phyloP scores from a whole-genome alignment of 371 early-diverging fungal genomes.

The Rhizopus microsporus region DNA sequence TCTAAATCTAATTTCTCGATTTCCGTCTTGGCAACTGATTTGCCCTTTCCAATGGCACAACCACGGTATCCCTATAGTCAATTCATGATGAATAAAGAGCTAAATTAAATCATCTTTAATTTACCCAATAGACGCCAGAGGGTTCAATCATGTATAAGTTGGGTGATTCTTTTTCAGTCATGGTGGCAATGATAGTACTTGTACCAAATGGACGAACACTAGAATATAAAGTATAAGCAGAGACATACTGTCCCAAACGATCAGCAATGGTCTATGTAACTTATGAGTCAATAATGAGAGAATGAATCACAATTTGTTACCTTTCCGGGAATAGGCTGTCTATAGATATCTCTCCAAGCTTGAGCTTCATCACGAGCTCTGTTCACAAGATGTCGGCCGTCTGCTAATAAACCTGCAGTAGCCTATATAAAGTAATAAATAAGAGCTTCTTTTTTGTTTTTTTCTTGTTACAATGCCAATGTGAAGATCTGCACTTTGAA shows the following conservation, averaged over 20 bases:
- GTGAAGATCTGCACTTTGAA: slow-evolving; percentile 89
- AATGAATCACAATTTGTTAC: slow-evolving; percentile 34
- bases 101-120: neutral
- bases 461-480: slow-evolving; percentile 78
- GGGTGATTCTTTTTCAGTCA: slow-evolving; percentile 71
- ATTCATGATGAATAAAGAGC: neutral
- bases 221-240: slow-evolving; percentile 95
- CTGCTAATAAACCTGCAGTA: slow-evolving; percentile 93
- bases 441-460: neutral
- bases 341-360: slow-evolving; percentile 87
- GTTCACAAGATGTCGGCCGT: slow-evolving; percentile 88
- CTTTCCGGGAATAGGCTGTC: slow-evolving; percentile 80
- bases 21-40: slow-evolving; percentile 96
- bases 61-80: slow-evolving; percentile 84
- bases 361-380: slow-evolving; percentile 92
- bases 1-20: slow-evolving; percentile 93
- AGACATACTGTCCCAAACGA: slow-evolving; percentile 90
- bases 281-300: no score
- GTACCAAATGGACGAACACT: slow-evolving; percentile 97
- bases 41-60: slow-evolving; percentile 95
- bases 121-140: slow-evolving; percentile 93
- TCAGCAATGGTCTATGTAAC: slow-evolving; percentile 80
- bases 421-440: slow-evolving; percentile 58
- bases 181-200: slow-evolving; percentile 79
- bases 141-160: slow-evolving; percentile 95